Evolutionary conservation across 768 basidiomycete species (phyloP).

Genomic region (Mycena filopes): DNA sequence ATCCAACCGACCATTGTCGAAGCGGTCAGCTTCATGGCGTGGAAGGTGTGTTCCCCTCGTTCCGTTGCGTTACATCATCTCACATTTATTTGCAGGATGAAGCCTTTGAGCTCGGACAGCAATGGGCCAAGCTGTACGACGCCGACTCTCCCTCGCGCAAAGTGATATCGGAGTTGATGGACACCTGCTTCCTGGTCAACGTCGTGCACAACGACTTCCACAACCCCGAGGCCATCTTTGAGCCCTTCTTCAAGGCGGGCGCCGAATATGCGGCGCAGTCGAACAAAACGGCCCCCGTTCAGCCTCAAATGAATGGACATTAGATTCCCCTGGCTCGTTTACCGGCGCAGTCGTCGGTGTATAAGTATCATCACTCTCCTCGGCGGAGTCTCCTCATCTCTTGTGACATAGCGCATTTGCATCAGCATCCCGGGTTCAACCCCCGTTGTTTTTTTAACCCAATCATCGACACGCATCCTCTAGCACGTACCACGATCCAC

Average conservation of each 20-base stretch:
- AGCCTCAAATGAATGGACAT: slow-evolving; percentile 54
- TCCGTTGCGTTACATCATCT: not conserved
- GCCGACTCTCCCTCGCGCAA: slow-evolving; percentile 77
- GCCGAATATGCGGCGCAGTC: slow-evolving; percentile 60
- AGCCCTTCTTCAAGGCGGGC: slow-evolving; percentile 84
- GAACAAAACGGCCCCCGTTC: slow-evolving; percentile 42
- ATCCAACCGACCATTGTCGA: slow-evolving; percentile 97
- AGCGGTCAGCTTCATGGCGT: slow-evolving; percentile 97
- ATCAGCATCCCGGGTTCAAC: slow-evolving; percentile 81
- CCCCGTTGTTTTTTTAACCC: slow-evolving; percentile 67
- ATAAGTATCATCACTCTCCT: slow-evolving; percentile 29
- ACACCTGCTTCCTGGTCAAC: slow-evolving; percentile 87
- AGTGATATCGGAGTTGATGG: slow-evolving; percentile 83
- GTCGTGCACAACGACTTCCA: slow-evolving; percentile 98
- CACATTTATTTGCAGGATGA: slow-evolving; percentile 72
- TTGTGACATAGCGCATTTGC: slow-evolving; percentile 35
- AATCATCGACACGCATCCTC: slow-evolving; percentile 21
- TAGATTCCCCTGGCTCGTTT: slow-evolving; percentile 35
- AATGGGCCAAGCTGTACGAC: slow-evolving; percentile 93
- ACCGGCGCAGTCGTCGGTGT: slow-evolving; percentile 22
- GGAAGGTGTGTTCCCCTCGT: slow-evolving; percentile 72
- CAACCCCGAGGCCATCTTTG: slow-evolving; percentile 84
- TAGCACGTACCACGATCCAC: slow-evolving; percentile 33
- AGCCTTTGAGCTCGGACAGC: slow-evolving; percentile 89
- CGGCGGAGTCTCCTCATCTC: too few relatives aligned